phyloP scores from a whole-genome alignment of 2,329 filamentous ascomycete genomes.

The Epichloe brachyelytri region DNA sequence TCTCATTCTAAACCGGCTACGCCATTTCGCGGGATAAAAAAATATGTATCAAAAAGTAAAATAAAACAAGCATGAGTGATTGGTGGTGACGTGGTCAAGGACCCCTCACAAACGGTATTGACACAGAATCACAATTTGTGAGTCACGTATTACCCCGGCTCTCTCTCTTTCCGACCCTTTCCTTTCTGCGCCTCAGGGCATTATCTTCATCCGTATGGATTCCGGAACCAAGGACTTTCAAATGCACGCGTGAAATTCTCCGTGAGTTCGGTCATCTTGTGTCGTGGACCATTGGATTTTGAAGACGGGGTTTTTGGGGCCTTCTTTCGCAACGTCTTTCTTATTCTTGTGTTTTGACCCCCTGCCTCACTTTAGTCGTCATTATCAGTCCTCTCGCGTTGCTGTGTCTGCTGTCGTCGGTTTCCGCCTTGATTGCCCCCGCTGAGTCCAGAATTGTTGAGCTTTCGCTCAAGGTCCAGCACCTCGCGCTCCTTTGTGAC shows the following conservation, averaged over 20 bases:
- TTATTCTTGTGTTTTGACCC: constrained; percentile 5
- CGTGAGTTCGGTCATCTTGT: no score
- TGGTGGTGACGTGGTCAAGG: neutral
- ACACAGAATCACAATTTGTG: neutral
- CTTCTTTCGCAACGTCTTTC: neutral
- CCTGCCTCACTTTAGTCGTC: constrained; percentile 33
- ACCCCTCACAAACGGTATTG: neutral
- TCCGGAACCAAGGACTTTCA: no score
- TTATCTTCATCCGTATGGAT: no score
- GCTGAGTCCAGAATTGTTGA: constrained; percentile 30
- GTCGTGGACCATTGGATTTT: no score
- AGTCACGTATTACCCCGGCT: neutral
- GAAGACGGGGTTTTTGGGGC: no score
- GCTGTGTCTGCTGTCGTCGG: constrained; percentile 26
- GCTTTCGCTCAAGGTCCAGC: constrained; percentile 58
- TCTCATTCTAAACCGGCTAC: constrained; percentile 23
- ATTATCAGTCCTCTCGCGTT: constrained; percentile 39
- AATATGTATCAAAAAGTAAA: neutral
- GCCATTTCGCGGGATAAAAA: constrained; percentile 16
- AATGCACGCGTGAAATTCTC: no score
- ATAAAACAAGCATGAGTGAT: no score
- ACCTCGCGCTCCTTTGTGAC: constrained; percentile 63
- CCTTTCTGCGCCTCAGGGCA: no score
- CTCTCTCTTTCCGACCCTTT: no score
- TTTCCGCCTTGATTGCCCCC: constrained; percentile 17